Evolutionary conservation across 768 basidiomycete species (phyloP).

Genomic region (Boletus sp.): DNA sequence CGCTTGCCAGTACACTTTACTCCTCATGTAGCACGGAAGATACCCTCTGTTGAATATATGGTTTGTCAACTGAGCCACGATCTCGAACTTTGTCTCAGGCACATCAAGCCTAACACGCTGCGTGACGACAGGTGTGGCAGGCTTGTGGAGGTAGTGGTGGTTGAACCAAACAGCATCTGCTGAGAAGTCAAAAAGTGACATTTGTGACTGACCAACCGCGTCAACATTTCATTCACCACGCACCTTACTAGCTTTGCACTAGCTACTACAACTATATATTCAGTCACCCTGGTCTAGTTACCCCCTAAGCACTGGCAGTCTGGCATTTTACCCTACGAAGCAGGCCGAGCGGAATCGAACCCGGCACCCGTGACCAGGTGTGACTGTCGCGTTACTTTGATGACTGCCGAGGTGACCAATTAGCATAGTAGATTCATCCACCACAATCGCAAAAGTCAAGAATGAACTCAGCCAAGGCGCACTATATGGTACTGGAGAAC

Average conservation of each 20-base stretch:
- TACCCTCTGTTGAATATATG: conserved; percentile 42
- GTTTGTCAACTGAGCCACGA: conserved; percentile 47
- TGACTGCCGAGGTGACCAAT: no score
- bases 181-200: conserved; percentile 20
- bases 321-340: no score
- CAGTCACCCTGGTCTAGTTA: no score
- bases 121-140: conserved; percentile 31
- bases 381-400: no score
- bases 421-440: background rate
- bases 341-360: no score
- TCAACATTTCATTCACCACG: no score
- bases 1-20: conserved; percentile 41
- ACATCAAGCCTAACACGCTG: conserved; percentile 43
- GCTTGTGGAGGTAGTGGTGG: conserved; percentile 38
- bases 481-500: background rate
- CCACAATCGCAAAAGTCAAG: background rate
- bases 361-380: no score
- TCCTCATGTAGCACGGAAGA: conserved; percentile 32
- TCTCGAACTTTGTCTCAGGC: conserved; percentile 33
- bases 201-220: no score
- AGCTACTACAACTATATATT: no score
- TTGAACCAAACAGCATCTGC: conserved; percentile 47
- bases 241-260: no score
- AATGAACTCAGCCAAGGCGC: background rate
- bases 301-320: no score